These are phyloP conservation scores for Aureobasidium sp. DNA, from an alignment of 2,329 filamentous ascomycete genomes.

Conservation along the genomic window DNA sequence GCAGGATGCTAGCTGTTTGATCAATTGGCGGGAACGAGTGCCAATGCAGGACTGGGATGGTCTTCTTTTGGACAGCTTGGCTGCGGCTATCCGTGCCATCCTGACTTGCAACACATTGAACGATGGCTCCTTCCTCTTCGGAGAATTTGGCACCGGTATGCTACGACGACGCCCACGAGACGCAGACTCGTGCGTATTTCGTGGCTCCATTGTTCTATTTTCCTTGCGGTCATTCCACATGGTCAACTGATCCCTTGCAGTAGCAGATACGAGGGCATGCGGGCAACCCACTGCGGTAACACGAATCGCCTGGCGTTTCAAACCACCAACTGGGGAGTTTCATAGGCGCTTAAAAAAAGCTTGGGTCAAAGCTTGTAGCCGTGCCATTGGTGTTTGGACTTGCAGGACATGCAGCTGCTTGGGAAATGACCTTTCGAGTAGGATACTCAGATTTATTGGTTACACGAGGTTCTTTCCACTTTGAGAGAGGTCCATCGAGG, in stretches of 20 bases:
- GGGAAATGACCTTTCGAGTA: not conserved
- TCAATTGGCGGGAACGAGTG: not conserved
- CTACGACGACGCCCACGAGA: not conserved
- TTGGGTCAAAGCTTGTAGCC: constrained; percentile 7
- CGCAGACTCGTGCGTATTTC: not conserved
- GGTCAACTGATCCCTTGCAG: constrained; percentile 8
- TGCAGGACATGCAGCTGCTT: not conserved
- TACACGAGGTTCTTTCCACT: not conserved
- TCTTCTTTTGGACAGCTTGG: not conserved
- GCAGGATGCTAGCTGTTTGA: not conserved
- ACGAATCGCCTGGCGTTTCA: not conserved
- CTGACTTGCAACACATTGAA: not conserved
- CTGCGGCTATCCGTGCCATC: not conserved
- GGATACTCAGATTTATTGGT: not conserved
- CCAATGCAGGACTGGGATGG: not conserved
- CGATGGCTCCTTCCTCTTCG: not conserved
- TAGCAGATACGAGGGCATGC: not conserved
- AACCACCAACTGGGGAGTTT: not conserved
- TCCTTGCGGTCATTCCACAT: not conserved
- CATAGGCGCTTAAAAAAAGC: constrained; percentile 1
- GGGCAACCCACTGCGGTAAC: not conserved
- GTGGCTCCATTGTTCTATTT: not conserved
- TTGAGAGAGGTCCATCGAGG: not conserved
- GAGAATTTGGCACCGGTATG: not conserved
- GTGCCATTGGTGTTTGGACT: not conserved